A percentile compares a stretch with the other conserved stretches of the same genome.
Evolutionary conservation across 1,284 basidiomycete genomes (phyloP).

Genomic region (Cryptococcus sp.): DNA sequence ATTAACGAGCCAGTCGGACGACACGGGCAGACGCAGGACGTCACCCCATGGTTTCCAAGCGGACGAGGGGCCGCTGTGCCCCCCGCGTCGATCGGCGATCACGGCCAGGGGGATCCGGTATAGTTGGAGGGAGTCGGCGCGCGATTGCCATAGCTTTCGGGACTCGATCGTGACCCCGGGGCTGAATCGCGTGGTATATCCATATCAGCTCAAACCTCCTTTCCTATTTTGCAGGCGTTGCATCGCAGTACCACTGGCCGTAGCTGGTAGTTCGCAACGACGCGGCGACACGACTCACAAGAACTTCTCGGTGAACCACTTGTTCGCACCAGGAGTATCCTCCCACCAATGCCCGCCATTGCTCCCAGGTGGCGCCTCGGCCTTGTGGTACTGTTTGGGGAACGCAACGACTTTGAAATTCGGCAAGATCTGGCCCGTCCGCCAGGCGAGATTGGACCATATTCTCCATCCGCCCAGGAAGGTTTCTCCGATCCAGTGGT

Average conservation of each 20-base stretch:
- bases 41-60: slow-evolving; percentile 37
- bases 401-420: slow-evolving; percentile 32
- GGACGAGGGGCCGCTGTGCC: slow-evolving; percentile 27
- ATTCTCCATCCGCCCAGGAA: slow-evolving; percentile 39
- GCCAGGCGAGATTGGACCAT: slow-evolving; percentile 27
- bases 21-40: slow-evolving; percentile 34
- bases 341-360: slow-evolving; percentile 21
- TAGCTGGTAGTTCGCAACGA: background rate
- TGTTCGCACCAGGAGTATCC: slow-evolving; percentile 39
- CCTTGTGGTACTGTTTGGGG: slow-evolving; percentile 12
- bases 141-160: slow-evolving; percentile 19
- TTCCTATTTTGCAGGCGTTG: too few species aligned
- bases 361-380: slow-evolving; percentile 16
- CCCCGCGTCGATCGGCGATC: slow-evolving; percentile 25
- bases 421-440: slow-evolving; percentile 20
- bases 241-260: background rate
- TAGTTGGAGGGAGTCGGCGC: slow-evolving; percentile 15
- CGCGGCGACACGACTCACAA: slow-evolving; percentile 29
- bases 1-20: slow-evolving; percentile 26
- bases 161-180: slow-evolving; percentile 26
- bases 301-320: slow-evolving; percentile 32
- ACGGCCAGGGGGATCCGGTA: slow-evolving; percentile 28
- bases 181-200: slow-evolving; percentile 10
- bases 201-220: too few species aligned
- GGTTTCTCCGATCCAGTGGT: slow-evolving; percentile 44